Base-by-base conservation (phyloP, 345 rosid genomes). In the Rhizophora mangle region DNA sequence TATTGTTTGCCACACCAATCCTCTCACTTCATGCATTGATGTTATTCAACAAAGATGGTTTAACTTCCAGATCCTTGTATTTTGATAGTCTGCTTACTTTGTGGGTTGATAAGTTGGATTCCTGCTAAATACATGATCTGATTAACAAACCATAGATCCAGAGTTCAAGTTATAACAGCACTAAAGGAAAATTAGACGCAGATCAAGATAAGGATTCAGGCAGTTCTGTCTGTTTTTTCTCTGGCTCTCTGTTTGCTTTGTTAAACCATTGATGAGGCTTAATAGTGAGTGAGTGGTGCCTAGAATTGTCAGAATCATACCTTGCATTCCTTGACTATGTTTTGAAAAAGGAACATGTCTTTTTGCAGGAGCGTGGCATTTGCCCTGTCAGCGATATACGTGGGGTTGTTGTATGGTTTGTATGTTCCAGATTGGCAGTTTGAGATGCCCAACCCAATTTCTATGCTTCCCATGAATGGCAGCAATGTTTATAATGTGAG, bases 401-500 rank as follows among this genome's bases (percentile, higher is more conserved):
- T 71, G 70, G 76, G 80, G 30, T 76, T 83, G 39, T 32, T 71
- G 26, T 71, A 80, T 54, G 84, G 86, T 58, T 29, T 83, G 52
- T 83, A 78, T 63, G 86, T 80, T 73, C 84, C 84, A 22, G 84
- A 78, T 58, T 83, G 86, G 86, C 79, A 76, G 67, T 80, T 78
- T 76, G 76, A 70, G 34, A 26, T 46, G 4, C 16, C 80, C 62
- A 18, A 20, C 1, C 30, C 62, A 57, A 61, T 72, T n/a, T 64
- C 79, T 49, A 53, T 49, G 64, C 49, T 47, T 63, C 60, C 68
- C 13, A n/a, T n/a, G 29, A 81, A 72, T 39, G 70, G 62, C 11
- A 76, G 56, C 70, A 21, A 53, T 60, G 39, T 71, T 62, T 77
- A 68, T 63, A 63, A 16, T 70, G 86, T 83, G 60, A 72, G 80